Base-by-base conservation (phyloP, 2,329 filamentous ascomycete genomes). In the Cytospora piceae region DNA sequence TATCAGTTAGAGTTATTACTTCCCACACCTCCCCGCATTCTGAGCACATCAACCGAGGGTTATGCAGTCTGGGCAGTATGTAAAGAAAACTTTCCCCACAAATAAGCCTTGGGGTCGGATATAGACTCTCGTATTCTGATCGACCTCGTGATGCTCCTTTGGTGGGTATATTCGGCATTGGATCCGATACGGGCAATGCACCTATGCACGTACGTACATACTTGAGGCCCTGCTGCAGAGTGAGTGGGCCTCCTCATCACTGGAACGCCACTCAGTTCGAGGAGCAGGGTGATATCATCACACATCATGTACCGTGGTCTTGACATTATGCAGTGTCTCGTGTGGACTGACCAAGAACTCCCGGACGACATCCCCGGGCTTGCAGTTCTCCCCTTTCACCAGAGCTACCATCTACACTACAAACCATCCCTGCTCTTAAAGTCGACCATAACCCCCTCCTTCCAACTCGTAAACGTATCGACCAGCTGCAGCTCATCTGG, bases 391-490 rank as follows among this genome's bases (percentile, higher is more conserved):
- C 39, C 15, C 17, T 7, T 14, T 46, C 42, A 9, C 20, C n/a
- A 24, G 8, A 6, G n/a, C 4, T 4, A n/a, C 46, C 46, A 46
- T 8, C 4, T 7, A 20, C 15, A 3, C 15, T 20, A 1, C 2
- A 20, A 5, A 14, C 22, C 58, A 4, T 68, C 69, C 59, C 74
- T 72, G 69, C 68, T 78, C 71, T 79, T 74, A 71, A 90, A 89
- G 77, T 91, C 85, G 64, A 92, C 79, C 77, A 90, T 81, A 0
- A 88, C 87, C 0, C 90, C 90, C 72, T 90, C 83, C 79, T 92
- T 93, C 71, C 85, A 80, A 71, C 88, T 90, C 37, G 90, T 91
- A 76, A 93, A 93, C 22, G 86, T 89, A 74, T 93, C 90, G 60
- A 83, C 77, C 64, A 92, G 78, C 79, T 92, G 90, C 75, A 88